Base-by-base conservation (phyloP, 2,329 filamentous ascomycete genomes). In the Xylariaceae sp. region DNA sequence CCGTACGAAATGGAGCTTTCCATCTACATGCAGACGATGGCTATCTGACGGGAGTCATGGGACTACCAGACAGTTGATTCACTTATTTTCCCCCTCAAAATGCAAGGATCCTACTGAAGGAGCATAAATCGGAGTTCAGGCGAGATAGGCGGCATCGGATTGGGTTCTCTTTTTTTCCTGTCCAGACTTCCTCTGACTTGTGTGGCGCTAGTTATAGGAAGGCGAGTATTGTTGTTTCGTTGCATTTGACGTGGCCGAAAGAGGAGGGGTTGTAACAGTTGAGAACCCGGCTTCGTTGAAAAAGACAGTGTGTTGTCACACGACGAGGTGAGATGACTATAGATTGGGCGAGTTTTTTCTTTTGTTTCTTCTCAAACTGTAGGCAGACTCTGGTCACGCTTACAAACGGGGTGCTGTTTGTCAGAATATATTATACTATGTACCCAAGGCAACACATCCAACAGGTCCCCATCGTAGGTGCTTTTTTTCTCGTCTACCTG, bases 191-290 rank as follows among this genome's bases (percentile, higher is more conserved):
- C 57, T 60, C 64, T 66, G 55, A 66, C 58, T 53, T 60, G 58
- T 63, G 56, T 58, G 68, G 68, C 67, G 68, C 68, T 70, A 70
- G 68, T 66, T 69, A 68, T 61, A 67, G 62, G 68, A 65, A 60
- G 65, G 65, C 62, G 51, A 63, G 62, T 63, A 57, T 30, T 30
- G 23, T 62, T 60, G 58, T 65, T 52, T 68, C 65, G 59, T 18
- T 57, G 58, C 58, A 61, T 58, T 11, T 56, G 18, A 15, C 15
- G 37, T 42, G 18, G 44, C 18, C 37, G 44, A 42, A 11, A 50
- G 50, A 50, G 53, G 48, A 55, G 53, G 10, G 13, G 18, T 48
- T n/a, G n/a, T 53, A 45, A 56, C 15, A 37, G 30, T n/a, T 51
- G 51, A 47, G 56, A 53, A 47, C 52, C 47, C 45, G 34, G 23